Base-by-base conservation (phyloP, 1,284 basidiomycete species). In the Ceratobasidium theobromae region DNA sequence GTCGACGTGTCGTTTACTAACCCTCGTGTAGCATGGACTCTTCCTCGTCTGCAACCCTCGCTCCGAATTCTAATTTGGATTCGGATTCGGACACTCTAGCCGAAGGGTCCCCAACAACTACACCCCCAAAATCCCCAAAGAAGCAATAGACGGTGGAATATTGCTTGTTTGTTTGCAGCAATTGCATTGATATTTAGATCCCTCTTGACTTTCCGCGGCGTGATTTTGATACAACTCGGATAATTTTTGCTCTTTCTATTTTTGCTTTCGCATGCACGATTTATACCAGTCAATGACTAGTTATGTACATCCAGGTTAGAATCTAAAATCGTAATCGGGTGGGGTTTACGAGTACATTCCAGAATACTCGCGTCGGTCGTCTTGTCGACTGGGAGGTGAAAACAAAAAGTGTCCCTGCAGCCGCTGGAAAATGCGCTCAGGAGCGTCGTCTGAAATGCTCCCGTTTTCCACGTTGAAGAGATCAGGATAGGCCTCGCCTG, bases 301-400 rank as follows among this genome's bases (percentile, higher is more conserved):
- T 27, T 23, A 43, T 32, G 25, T 14, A 53, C 25, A 53, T 16
- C 51, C n/a, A 21, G 35, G 16, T 8, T 8, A 38, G 16, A 38
- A 38, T 8, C 8, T 8, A 38, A 38, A 38, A 25, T 28, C n/a
- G 32, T 16, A 23, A 32, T 53, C 51, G 25, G 8, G n/a, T 18
- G 12, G 21, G 28, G 12, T 4, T 33, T 60, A 68, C n/a, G 64
- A 68, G 40, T 68, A 68, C 67, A 68, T 68, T 23, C 67, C 67
- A 58, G 53, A 66, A 11, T 45, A 68, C 21, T 57, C 53, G 40
- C 65, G 45, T 21, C 51, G 48, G 27, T 68, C 67, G 21, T 66
- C 54, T n/a, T 62, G 30, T 52, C 35, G 8, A 43, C 52, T 18
- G 16, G 43, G 0, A 46, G 48, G 11, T 27, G 3, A n/a, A 28